Evolutionary conservation across 805 yeast genomes (phyloP).

Genomic region (Lipomyces oligophaga): DNA sequence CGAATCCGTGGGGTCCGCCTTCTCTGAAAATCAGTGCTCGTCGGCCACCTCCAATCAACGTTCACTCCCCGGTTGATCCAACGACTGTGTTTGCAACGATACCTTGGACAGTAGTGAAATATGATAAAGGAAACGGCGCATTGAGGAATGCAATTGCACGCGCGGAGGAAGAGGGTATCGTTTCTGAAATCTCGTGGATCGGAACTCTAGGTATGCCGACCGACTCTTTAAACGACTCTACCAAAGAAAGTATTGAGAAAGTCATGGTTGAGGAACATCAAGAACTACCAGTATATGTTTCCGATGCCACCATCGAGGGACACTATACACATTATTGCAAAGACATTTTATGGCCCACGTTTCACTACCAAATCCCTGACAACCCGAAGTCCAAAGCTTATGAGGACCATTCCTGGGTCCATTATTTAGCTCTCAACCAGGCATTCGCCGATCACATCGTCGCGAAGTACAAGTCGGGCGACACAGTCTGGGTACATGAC

Average conservation of each 20-base stretch:
- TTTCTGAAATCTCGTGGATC: conserved; percentile 57
- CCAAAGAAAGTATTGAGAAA: conserved; percentile 51
- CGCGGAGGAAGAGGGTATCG: conserved; percentile 42
- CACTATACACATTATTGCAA: conserved; percentile 90
- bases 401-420: conserved; percentile 92
- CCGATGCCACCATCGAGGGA: conserved; percentile 79
- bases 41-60: conserved; percentile 1
- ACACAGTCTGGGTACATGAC: conserved; percentile 89
- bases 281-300: conserved; percentile 64
- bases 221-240: conserved; percentile 63
- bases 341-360: conserved; percentile 93
- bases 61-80: conserved; percentile 10
- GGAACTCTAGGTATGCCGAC: conserved; percentile 94
- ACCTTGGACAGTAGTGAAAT: conserved; percentile 71
- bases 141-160: conserved; percentile 75
- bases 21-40: conserved; percentile 11
- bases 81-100: conserved; percentile 15
- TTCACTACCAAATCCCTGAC: conserved; percentile 92
- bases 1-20: conserved; percentile 14
- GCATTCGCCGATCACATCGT: conserved; percentile 73
- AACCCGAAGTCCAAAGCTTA: conserved; percentile 90
- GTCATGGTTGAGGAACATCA: conserved; percentile 46
- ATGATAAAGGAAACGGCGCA: conserved; percentile 80
- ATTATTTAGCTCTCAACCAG: conserved; percentile 72
- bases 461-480: conserved; percentile 61